Percentiles rank a stretch among this genome's conserved stretches.
Conservation (phyloP, 176 grass and related monocot species). For the Musa beccarii region DNA sequence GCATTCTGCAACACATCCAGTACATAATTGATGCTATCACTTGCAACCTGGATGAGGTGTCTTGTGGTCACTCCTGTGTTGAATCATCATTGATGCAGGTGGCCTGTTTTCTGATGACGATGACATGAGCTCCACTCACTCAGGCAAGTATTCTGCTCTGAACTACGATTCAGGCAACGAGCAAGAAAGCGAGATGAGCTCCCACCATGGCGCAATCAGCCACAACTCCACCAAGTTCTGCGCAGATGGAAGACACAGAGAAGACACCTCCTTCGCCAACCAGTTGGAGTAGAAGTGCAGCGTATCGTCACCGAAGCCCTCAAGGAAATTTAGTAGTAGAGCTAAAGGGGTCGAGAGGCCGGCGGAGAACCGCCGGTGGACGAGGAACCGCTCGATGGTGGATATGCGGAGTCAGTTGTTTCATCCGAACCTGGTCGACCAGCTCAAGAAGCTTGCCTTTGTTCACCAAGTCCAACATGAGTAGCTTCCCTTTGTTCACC, state of each 20-base stretch:
- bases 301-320: conserved; percentile 15
- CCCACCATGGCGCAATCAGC: conserved; percentile 11
- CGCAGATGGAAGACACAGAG: conserved; percentile 7
- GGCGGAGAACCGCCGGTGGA: conserved; percentile 13
- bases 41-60: too few species aligned
- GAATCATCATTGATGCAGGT: conserved; percentile 25
- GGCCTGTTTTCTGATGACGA: conserved; percentile 50
- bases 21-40: too few species aligned
- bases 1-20: neutral
- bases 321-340: neutral
- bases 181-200: conserved; percentile 9
- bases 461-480: conserved; percentile 50
- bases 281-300: conserved; percentile 31
- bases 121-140: conserved; percentile 50
- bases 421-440: conserved; percentile 62
- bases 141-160: conserved; percentile 52
- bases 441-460: conserved; percentile 47
- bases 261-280: neutral
- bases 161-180: conserved; percentile 38
- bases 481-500: conserved; percentile 61
- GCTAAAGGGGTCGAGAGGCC: neutral
- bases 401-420: conserved; percentile 66
- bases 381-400: conserved; percentile 73
- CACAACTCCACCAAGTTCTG: neutral
- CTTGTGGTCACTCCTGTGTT: neutral